Base-by-base conservation (phyloP, 306 rosid genomes). In the Dryas octopetala region DNA sequence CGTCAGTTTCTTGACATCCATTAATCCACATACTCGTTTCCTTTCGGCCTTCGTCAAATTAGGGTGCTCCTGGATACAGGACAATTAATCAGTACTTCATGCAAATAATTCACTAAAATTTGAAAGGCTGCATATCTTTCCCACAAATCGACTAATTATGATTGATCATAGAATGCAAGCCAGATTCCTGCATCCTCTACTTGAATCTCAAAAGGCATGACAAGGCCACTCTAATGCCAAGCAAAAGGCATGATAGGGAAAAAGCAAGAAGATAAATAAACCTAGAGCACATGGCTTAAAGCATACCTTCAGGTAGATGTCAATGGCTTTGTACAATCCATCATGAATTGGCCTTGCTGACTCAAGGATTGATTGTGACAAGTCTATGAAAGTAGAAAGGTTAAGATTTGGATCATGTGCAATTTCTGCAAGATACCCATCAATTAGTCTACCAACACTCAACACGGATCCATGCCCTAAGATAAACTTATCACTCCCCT, bases 1-100 rank as follows among this genome's bases (percentile, higher is more conserved):
- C 26, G 93, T 73, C 80, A 96, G 81, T 79, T 89, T 96, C 97
- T 81, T 96, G 54, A 90, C 96, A 55, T 96, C 93, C 85, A 96
- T 82, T 14, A 89, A 76, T 17, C 90, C 88, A 71, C 98, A 89
- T 48, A 92, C 67, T 66, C 71, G 83, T 85, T 89, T 96, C 88
- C 71, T 96, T 57, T 96, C 98, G 44, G 87, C 83, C 86, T 96
- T 96, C 16, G 92, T 68, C 82, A 96, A 74, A 74, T 23, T 74
- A 4, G 86, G 89, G 66, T 92, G 99, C 82, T 85, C 94, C 99
- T 96, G 87, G 76, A 89, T 13, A 71, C 66, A 41, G 41, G 58
- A 32, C n/a, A 55, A 62, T 58, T 12, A 11, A 70, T 70, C 62
- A 77, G 63, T 38, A 73, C 6, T 44, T 47, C 2, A 45, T 23